phyloP scores from a whole-genome alignment of 768 basidiomycete species.

The Suillus brevipes region DNA sequence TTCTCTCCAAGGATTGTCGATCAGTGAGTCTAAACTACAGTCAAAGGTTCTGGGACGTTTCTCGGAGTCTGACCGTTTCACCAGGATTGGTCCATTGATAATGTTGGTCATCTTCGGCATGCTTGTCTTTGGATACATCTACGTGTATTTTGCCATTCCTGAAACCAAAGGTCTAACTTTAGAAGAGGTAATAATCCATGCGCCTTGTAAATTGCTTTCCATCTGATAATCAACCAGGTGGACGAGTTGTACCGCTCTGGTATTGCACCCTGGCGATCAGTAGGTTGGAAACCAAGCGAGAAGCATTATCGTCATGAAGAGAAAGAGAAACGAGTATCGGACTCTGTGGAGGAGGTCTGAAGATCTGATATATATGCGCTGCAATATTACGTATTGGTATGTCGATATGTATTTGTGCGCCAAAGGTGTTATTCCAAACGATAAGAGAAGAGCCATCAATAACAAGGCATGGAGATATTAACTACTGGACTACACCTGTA shows the following conservation, averaged over 20 bases:
- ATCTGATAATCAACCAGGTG: slow-evolving; percentile 40
- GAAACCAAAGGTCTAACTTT: slow-evolving; percentile 79
- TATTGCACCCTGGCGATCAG: slow-evolving; percentile 65
- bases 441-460: no score
- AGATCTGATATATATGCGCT: neutral
- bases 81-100: slow-evolving; percentile 71
- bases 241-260: slow-evolving; percentile 75
- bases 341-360: slow-evolving; percentile 16
- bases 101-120: slow-evolving; percentile 76
- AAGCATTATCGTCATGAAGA: slow-evolving; percentile 39
- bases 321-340: slow-evolving; percentile 26
- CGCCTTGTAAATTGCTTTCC: neutral
- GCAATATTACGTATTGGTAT: slow-evolving; percentile 7
- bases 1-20: slow-evolving; percentile 68
- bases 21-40: slow-evolving; percentile 34
- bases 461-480: no score
- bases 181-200: slow-evolving; percentile 53
- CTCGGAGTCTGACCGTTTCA: neutral
- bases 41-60: neutral
- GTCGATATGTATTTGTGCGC: neutral
- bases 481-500: no score
- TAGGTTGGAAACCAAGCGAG: slow-evolving; percentile 53
- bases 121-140: slow-evolving; percentile 66
- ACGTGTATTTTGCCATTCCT: slow-evolving; percentile 75
- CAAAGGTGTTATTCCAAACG: neutral